Conservation (phyloP, 2,329 filamentous ascomycete species). For the Apiospora koreana region DNA sequence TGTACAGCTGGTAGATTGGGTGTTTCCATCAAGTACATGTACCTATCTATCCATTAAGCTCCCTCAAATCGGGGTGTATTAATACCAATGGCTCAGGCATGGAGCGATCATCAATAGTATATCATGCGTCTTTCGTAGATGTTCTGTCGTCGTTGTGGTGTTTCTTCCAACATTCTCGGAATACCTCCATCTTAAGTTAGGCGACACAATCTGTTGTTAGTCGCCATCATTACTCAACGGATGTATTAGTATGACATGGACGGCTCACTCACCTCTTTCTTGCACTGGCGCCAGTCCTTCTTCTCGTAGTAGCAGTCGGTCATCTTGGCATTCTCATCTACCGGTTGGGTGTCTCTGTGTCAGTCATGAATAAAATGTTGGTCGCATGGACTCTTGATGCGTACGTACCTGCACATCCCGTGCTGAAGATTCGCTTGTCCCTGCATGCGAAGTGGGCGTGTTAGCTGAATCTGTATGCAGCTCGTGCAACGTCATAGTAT, state of each 20-base stretch:
- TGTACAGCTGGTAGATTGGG: background rate
- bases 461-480: background rate
- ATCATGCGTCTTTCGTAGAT: constrained; percentile 64
- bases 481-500: background rate
- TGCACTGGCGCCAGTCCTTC: constrained; percentile 92
- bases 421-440: constrained; percentile 98
- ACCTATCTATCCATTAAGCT: background rate
- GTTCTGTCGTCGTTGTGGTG: constrained; percentile 87
- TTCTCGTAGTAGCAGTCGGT: constrained; percentile 96
- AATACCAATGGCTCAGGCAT: background rate
- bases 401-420: constrained; percentile 84
- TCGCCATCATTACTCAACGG: background rate
- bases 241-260: constrained; percentile 19
- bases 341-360: background rate
- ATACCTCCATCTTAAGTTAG: constrained; percentile 75
- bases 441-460: constrained; percentile 46
- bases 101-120: background rate
- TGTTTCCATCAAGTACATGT: background rate
- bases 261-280: constrained; percentile 84
- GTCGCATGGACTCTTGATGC: constrained; percentile 18
- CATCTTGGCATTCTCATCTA: constrained; percentile 86
- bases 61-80: background rate
- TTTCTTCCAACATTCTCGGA: constrained; percentile 87
- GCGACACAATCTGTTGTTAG: constrained; percentile 18
- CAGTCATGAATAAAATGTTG: background rate